Percentiles rank a stretch among this genome's conserved stretches.
These are phyloP conservation scores for Phoma sp. DNA, from an alignment of 2,329 filamentous ascomycete genomes.

Conservation along the genomic window DNA sequence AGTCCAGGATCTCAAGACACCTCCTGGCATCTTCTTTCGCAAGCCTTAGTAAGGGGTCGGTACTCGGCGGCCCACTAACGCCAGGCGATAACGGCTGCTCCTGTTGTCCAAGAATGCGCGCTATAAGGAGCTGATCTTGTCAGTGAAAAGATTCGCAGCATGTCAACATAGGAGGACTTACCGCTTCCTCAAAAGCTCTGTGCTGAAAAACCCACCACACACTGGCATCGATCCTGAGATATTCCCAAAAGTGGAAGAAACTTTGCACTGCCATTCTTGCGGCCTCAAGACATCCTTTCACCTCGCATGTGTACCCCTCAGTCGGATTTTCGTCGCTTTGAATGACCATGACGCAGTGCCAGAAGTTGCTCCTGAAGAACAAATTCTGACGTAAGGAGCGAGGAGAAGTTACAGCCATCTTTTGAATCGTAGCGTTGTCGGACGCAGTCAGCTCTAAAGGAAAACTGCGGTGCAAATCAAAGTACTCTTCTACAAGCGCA, in stretches of 20 bases:
- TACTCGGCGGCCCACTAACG: constrained; percentile 34
- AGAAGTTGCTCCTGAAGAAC: constrained; percentile 82
- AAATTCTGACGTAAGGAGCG: constrained; percentile 75
- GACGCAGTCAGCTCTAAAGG: constrained; percentile 73
- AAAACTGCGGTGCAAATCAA: constrained; percentile 74
- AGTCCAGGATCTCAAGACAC: constrained; percentile 55
- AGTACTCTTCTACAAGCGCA: constrained; percentile 72
- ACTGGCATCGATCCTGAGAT: constrained; percentile 73
- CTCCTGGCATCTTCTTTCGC: constrained; percentile 54
- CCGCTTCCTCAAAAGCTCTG: constrained; percentile 76
- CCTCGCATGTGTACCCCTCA: constrained; percentile 60
- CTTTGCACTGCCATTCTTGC: constrained; percentile 76
- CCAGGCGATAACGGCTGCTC: constrained; percentile 39
- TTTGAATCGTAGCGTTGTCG: constrained; percentile 65
- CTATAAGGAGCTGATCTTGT: constrained; percentile 45
- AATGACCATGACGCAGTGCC: constrained; percentile 81
- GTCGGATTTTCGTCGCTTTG: constrained; percentile 72
- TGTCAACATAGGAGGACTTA: constrained; percentile 57
- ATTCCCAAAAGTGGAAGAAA: constrained; percentile 74
- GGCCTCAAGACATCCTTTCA: constrained; percentile 73
- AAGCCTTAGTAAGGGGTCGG: constrained; percentile 42
- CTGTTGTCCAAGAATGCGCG: constrained; percentile 47
- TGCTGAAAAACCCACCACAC: constrained; percentile 90
- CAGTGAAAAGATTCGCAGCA: not conserved
- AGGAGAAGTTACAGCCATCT: constrained; percentile 65